Conservation (phyloP, 805 yeast genomes). For the Sugiyamaella smithiae region DNA sequence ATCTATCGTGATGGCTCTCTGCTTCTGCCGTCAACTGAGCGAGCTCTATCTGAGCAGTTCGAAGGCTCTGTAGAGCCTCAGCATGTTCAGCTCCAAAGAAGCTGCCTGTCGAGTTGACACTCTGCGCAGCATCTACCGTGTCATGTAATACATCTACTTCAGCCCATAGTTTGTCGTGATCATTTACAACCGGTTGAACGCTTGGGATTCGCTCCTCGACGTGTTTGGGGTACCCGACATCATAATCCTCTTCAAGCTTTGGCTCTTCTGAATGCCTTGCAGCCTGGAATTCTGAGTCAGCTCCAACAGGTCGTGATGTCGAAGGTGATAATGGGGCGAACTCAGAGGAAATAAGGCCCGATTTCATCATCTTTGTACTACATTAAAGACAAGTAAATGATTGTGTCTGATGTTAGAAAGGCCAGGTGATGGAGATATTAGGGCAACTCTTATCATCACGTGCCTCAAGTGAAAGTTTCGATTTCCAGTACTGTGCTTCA, state of each 20-base stretch:
- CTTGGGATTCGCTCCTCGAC: constrained; percentile 40
- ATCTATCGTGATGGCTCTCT: constrained; percentile 28
- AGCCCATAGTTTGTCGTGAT: constrained; percentile 80
- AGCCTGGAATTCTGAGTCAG: not conserved
- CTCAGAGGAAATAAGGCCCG: not conserved
- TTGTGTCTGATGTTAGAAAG: too few relatives aligned
- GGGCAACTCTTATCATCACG: constrained; percentile 4
- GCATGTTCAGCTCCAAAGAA: constrained; percentile 46
- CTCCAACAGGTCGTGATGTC: not conserved
- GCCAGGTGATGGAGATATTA: too few relatives aligned
- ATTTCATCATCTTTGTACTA: not conserved
- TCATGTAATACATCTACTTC: constrained; percentile 84
- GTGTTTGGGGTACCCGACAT: not conserved
- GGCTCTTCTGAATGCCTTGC: not conserved
- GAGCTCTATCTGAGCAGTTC: constrained; percentile 53
- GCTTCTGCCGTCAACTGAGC: constrained; percentile 40
- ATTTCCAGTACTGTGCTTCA: constrained; percentile 1
- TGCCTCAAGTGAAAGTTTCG: not conserved
- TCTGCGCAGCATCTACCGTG: constrained; percentile 57
- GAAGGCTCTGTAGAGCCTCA: constrained; percentile 49
- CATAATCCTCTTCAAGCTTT: constrained; percentile 1
- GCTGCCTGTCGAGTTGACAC: constrained; percentile 32
- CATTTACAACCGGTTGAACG: constrained; percentile 57
- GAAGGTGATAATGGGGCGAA: not conserved
- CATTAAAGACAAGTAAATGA: too few relatives aligned